A percentile compares a stretch with the other conserved stretches of the same genome.
phyloP scores from a whole-genome alignment of 371 early-diverging fungal species.

The Mucor sp. region DNA sequence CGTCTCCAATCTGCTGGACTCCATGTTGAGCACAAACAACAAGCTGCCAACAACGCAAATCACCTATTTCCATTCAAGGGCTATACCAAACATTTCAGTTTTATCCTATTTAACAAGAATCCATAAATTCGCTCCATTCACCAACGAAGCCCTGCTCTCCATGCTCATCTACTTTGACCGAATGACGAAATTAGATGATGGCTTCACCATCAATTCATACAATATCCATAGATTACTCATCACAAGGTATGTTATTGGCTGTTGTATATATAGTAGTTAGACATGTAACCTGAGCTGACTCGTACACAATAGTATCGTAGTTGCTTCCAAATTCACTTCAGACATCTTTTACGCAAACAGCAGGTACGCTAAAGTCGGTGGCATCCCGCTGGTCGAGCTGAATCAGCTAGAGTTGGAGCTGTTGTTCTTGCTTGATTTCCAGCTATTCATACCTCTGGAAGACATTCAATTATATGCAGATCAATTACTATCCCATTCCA shows the following conservation, averaged over 20 bases:
- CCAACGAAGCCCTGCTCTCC: constrained; percentile 70
- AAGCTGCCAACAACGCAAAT: constrained; percentile 58
- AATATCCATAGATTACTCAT: constrained; percentile 82
- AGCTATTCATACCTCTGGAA: constrained; percentile 60
- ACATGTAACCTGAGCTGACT: background rate
- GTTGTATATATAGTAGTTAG: too few species aligned
- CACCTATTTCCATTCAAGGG: constrained; percentile 79
- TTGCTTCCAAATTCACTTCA: constrained; percentile 78
- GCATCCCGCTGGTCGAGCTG: constrained; percentile 75
- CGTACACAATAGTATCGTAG: constrained; percentile 50
- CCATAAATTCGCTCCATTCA: constrained; percentile 74
- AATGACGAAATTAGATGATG: constrained; percentile 47
- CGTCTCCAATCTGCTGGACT: constrained; percentile 50
- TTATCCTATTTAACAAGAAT: constrained; percentile 66
- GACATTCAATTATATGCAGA: constrained; percentile 69
- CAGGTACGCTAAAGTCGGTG: constrained; percentile 79
- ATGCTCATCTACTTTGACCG: constrained; percentile 85
- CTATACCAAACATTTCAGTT: constrained; percentile 72
- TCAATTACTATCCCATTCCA: constrained; percentile 43
- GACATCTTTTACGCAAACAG: constrained; percentile 81
- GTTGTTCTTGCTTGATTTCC: constrained; percentile 75
- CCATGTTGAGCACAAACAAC: constrained; percentile 62
- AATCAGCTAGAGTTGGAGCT: constrained; percentile 88
- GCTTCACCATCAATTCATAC: constrained; percentile 63
- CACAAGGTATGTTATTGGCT: constrained; percentile 46